Conservation (phyloP, 108 stramenopile species). For the Nitzschia palea region DNA sequence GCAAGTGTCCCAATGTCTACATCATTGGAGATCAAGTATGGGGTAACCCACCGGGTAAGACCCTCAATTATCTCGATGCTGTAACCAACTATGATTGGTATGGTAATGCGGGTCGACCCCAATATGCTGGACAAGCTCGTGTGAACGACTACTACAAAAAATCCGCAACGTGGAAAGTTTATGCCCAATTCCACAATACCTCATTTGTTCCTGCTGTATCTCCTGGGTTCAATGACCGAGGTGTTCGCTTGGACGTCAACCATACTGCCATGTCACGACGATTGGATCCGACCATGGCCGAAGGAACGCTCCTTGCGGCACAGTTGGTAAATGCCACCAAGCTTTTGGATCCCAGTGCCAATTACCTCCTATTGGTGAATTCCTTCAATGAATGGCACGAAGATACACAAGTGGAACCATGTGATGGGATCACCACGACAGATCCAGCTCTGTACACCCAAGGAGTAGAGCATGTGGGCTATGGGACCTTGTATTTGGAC, state of each 20-base stretch:
- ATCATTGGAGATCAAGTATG: slow-evolving; percentile 46
- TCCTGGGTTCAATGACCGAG: slow-evolving; percentile 50
- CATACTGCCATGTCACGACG: slow-evolving; percentile 39
- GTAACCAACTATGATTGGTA: slow-evolving; percentile 40
- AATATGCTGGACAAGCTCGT: slow-evolving; percentile 14
- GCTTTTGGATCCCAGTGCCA: slow-evolving; percentile 25
- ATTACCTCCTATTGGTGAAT: slow-evolving; percentile 37
- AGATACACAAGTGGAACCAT: slow-evolving; percentile 46
- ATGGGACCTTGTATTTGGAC: slow-evolving; percentile 37
- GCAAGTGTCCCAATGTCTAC: slow-evolving; percentile 22
- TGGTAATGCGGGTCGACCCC: slow-evolving; percentile 22
- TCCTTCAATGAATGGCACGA: slow-evolving; percentile 60
- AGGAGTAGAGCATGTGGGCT: slow-evolving; percentile 33
- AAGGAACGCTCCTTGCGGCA: slow-evolving; percentile 32
- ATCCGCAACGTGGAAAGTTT: slow-evolving; percentile 26
- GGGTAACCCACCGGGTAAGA: slow-evolving; percentile 16
- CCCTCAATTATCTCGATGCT: slow-evolving; percentile 35
- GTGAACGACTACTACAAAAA: slow-evolving; percentile 22
- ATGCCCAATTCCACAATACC: slow-evolving; percentile 15
- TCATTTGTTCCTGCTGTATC: slow-evolving; percentile 36
- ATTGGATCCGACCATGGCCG: slow-evolving; percentile 8
- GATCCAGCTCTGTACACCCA: slow-evolving; percentile 9
- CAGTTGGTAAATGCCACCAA: slow-evolving; percentile 23
- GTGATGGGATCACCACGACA: not conserved
- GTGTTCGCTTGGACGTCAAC: slow-evolving; percentile 29